These are phyloP conservation scores for Osmanthus fragrans DNA, from an alignment of 257 asterid genomes.

Conservation along the genomic window DNA sequence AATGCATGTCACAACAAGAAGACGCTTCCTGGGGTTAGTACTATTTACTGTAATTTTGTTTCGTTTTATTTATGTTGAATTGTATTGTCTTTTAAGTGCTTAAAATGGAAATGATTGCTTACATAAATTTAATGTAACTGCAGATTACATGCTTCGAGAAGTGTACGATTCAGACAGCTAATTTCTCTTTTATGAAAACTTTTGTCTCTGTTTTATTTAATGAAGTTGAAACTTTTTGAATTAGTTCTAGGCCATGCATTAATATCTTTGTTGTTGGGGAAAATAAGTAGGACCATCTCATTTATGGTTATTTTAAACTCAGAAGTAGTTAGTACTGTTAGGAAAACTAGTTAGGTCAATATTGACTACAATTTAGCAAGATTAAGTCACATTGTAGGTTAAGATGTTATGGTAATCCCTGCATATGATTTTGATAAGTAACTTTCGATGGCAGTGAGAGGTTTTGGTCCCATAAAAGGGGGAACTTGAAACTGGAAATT, in stretches of 20 bases:
- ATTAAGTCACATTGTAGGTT: background rate
- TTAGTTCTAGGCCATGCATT: background rate
- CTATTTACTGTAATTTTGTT: background rate
- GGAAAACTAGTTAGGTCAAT: background rate
- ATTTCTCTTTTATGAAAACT: background rate
- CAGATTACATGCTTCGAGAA: background rate
- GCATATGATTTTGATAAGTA: background rate
- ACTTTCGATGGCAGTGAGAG: background rate
- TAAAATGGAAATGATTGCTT: constrained; percentile 3
- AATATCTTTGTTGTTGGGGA: background rate
- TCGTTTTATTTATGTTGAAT: constrained; percentile 4
- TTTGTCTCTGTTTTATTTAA: background rate
- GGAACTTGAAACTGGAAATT: background rate
- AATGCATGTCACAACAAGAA: constrained; percentile 80
- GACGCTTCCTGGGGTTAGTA: constrained; percentile 82
- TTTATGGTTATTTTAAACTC: background rate
- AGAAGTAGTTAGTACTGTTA: background rate
- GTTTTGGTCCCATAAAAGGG: background rate
- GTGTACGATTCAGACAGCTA: background rate
- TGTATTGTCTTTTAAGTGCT: constrained; percentile 16
- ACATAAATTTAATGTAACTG: constrained; percentile 3
- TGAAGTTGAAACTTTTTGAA: background rate
- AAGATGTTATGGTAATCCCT: background rate
- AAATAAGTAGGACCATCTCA: background rate
- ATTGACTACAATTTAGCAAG: background rate